These are phyloP conservation scores for Claviceps lovelessii DNA, from an alignment of 2,329 filamentous ascomycete species.

Conservation along the genomic window DNA sequence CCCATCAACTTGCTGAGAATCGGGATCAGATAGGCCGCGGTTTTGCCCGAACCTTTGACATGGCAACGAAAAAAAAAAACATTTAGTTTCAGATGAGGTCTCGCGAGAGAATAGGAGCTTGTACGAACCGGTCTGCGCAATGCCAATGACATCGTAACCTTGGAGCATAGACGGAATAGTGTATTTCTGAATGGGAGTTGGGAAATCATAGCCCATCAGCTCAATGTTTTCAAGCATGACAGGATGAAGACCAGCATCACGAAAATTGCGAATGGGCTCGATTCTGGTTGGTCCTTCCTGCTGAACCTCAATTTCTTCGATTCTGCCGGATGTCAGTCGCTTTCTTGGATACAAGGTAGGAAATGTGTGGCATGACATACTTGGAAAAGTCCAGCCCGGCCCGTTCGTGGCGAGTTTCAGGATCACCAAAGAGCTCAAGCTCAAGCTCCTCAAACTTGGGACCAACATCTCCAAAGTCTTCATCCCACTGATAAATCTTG, in stretches of 20 bases:
- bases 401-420: conserved; percentile 31
- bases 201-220: conserved; percentile 53
- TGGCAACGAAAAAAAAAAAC: background rate
- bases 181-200: conserved; percentile 81
- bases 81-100: background rate
- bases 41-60: conserved; percentile 84
- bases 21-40: conserved; percentile 79
- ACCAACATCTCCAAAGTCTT: conserved; percentile 75
- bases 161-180: conserved; percentile 64
- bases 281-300: conserved; percentile 44
- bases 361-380: conserved; percentile 27
- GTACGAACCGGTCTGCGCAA: conserved; percentile 76
- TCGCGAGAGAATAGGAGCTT: background rate
- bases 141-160: conserved; percentile 70
- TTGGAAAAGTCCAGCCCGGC: conserved; percentile 49
- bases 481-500: conserved; percentile 68
- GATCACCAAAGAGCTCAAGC: conserved; percentile 54
- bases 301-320: conserved; percentile 37
- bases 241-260: conserved; percentile 71
- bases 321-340: conserved; percentile 23
- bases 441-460: conserved; percentile 59
- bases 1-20: conserved; percentile 88
- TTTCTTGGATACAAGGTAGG: background rate
- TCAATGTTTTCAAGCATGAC: conserved; percentile 64
- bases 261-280: conserved; percentile 42